Base-by-base conservation (phyloP, 1,284 basidiomycete genomes). In the Tilletia walkeri region DNA sequence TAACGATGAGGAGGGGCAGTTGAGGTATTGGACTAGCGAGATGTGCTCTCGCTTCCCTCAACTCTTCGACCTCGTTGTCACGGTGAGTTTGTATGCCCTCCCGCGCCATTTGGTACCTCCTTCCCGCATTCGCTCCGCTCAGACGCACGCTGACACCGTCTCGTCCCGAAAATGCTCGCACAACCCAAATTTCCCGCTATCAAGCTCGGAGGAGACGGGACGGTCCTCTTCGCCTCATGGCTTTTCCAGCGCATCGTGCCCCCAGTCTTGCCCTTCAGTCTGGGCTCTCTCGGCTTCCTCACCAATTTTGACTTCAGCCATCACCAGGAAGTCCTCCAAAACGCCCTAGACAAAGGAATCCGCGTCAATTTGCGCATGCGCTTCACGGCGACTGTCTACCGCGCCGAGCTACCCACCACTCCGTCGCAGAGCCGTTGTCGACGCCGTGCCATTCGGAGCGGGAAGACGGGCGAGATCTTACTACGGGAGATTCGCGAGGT, bases 151-250 rank as follows among this genome's bases (percentile, higher is more conserved):
- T 45, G 6, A 53, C 50, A n/a, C 50, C 50, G 10, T 53, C n/a
- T 18, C 47, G 47, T 30, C 18, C 1, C 48, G 7, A 36, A 41
- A 4, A 18, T 34, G 12, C 24, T 54, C 70, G 2, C 24, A 30
- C 24, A 30, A 30, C 24, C 24, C 24, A 2, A 59, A 10, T 48
- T 10, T 12, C 47, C n/a, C n/a, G 47, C 47, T 38, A 3, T 18
- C 20, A 53, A 73, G n/a, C 74, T 83, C 72, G 96, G 96, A 61
- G 96, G 96, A 18, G 96, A 99, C 83, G 96, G 96, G 12, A 99
- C 96, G 0, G 95, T 99, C 0, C 88, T 99, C 24, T 99, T 98
- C 86, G 97, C 96, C 4, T 99, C 96, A 3, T 99, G 96, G 96
- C 87, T 99, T 47, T 99, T 99, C 87, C 96, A 99, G 84, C 90